Base-by-base conservation (phyloP, 202 grass and related monocot genomes). In the Zoysia matrella region DNA sequence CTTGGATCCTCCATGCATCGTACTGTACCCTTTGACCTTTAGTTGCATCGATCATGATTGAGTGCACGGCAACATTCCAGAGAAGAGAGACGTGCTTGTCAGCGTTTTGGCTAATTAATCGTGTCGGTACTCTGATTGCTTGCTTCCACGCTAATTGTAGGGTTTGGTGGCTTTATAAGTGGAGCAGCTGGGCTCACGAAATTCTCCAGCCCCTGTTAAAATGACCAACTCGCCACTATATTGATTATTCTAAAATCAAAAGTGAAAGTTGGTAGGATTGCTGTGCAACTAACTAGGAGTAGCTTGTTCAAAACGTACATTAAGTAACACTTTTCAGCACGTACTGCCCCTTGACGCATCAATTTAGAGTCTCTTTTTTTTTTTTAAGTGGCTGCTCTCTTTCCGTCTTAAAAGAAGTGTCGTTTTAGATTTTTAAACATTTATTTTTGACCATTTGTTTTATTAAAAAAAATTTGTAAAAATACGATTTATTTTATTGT, bases 1-100 rank as follows among this genome's bases (percentile, higher is more conserved):
- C 52, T 85, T 64, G 57, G 67, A 85, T 79, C 58, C 57, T 72
- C 75, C 67, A 6, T 65, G 39, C 47, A 78, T 47, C 64, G 57
- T 73, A 46, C 67, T n/a, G 30, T 9, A 50, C 22, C 47, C 57
- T 72, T 78, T 78, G 11, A 60, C 54, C 47, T 71, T 78, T 78
- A 47, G 39, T 70, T 52, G 30, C 73, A 6, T 3, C 46, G 6
- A 50, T 77, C 73, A 69, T 69, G 53, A 77, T 70, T 39, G 60
- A 62, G 60, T 62, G 60, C 60, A 39, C 18, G 60, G 22, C 16
- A 62, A 61, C 30, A 62, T 62, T 3, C 8, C 46, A 47, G 46
- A 47, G 1, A 15, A 74, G 9, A 75, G 5, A n/a, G 72, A 16
- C 14, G 4, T 5, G 52, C 47, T 49, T 41, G 8, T 57, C 8